These are phyloP conservation scores for Spathaspora arborariae DNA, from an alignment of 805 yeast genomes.

Conservation along the genomic window DNA sequence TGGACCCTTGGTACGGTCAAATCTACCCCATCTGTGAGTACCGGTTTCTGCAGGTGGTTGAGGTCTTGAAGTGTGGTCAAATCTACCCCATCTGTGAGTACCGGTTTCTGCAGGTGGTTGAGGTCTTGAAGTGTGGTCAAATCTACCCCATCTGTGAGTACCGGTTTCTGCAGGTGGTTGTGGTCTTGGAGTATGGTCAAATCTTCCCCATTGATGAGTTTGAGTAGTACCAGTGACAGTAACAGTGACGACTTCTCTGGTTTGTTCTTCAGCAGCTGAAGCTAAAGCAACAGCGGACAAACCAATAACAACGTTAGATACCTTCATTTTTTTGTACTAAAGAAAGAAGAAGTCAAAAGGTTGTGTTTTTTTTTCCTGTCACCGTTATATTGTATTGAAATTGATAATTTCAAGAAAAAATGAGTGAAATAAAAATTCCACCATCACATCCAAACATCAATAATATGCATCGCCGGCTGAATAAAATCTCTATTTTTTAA, in stretches of 20 bases:
- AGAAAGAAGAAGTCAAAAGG: conserved; percentile 1
- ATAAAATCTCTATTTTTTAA: not conserved
- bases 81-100: conserved; percentile 56
- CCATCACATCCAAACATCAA: conserved; percentile 1
- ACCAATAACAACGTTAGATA: conserved; percentile 38
- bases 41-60: conserved; percentile 17
- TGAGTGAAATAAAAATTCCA: not conserved
- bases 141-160: conserved; percentile 41
- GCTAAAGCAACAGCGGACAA: conserved; percentile 32
- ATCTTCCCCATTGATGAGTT: conserved; percentile 56
- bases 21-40: conserved; percentile 32
- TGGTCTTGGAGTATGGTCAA: conserved; percentile 43
- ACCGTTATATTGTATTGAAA: too few relatives aligned
- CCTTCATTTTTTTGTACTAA: conserved; percentile 33
- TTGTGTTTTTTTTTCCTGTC: conserved; percentile 3
- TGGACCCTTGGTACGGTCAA: conserved; percentile 34
- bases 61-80: conserved; percentile 43
- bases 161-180: conserved; percentile 12
- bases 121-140: conserved; percentile 43
- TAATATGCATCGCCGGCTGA: not conserved
- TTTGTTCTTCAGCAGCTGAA: conserved; percentile 18
- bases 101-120: conserved; percentile 15
- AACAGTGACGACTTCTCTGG: conserved; percentile 21
- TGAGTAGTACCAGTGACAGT: conserved; percentile 30
- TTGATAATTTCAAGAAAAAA: not conserved